Conservation (phyloP, 768 basidiomycete species). For the Trametes gibbosa region DNA sequence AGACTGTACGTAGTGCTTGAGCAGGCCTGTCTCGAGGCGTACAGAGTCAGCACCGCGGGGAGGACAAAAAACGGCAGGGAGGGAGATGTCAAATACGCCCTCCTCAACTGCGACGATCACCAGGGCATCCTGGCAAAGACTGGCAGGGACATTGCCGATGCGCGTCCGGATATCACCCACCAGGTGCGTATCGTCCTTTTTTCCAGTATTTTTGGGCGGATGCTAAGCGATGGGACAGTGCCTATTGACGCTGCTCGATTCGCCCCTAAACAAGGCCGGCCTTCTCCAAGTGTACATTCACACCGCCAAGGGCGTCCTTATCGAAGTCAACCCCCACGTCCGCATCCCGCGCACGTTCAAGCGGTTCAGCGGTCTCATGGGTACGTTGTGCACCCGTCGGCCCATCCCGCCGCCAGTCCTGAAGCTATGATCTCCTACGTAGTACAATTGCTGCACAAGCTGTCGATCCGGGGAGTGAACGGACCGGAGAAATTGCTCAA, state of each 20-base stretch:
- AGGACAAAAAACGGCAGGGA: slow-evolving; percentile 53
- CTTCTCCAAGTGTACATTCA: slow-evolving; percentile 97
- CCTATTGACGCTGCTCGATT: slow-evolving; percentile 92
- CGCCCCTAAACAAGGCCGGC: slow-evolving; percentile 96
- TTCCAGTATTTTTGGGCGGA: neutral
- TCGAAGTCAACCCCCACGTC: slow-evolving; percentile 97
- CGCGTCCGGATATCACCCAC: slow-evolving; percentile 98
- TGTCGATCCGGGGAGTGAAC: slow-evolving; percentile 94
- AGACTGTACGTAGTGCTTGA: slow-evolving; percentile 88
- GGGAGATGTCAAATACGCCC: slow-evolving; percentile 89
- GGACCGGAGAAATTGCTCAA: slow-evolving; percentile 96
- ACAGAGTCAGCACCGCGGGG: slow-evolving; percentile 68
- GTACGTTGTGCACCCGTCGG: slow-evolving; percentile 40
- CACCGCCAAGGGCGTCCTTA: slow-evolving; percentile 92
- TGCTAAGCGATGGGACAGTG: slow-evolving; percentile 51
- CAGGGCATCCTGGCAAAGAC: slow-evolving; percentile 98
- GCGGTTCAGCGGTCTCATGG: slow-evolving; percentile 97
- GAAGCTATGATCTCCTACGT: neutral
- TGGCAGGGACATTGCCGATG: slow-evolving; percentile 96
- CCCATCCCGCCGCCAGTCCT: neutral
- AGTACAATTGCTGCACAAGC: slow-evolving; percentile 97
- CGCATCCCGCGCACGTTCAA: slow-evolving; percentile 98
- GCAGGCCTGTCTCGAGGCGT: slow-evolving; percentile 95
- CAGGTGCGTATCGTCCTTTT: slow-evolving; percentile 58
- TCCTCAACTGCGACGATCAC: slow-evolving; percentile 98